Conservation (phyloP, 176 grass and related monocot species). For the Rhynchospora pubera region DNA sequence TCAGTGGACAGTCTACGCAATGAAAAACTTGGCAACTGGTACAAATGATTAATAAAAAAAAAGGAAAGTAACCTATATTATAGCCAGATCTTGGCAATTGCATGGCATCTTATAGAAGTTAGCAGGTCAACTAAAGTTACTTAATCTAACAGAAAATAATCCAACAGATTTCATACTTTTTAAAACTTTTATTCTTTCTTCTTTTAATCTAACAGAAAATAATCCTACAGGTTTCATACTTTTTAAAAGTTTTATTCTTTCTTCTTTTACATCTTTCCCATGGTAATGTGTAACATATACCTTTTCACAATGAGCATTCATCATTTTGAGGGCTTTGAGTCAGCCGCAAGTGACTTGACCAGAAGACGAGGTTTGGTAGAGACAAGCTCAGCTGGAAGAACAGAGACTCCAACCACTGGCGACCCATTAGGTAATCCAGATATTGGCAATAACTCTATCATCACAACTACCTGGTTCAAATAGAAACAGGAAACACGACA, state of each 20-base stretch:
- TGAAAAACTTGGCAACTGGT: not conserved
- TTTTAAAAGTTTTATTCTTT: not conserved
- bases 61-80: not conserved
- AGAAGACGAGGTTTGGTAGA: conserved; percentile 51
- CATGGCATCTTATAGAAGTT: not conserved
- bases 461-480: conserved; percentile 52
- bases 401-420: conserved; percentile 45
- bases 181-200: not conserved
- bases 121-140: not conserved
- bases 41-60: not conserved
- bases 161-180: not conserved
- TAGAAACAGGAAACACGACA: not conserved
- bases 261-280: not conserved
- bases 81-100: not conserved
- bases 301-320: conserved; percentile 11
- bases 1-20: not conserved
- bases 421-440: conserved; percentile 59
- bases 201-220: not conserved
- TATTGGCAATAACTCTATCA: conserved; percentile 72
- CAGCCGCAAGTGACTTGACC: conserved; percentile 55
- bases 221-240: not conserved
- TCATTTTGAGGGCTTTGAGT: conserved; percentile 39
- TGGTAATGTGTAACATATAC: not conserved
- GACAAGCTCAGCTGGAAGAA: conserved; percentile 43
- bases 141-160: not conserved